Percentiles rank a stretch among this genome's conserved stretches.
Conservation (phyloP, 1,284 basidiomycete species). For the Boletus smithii region DNA sequence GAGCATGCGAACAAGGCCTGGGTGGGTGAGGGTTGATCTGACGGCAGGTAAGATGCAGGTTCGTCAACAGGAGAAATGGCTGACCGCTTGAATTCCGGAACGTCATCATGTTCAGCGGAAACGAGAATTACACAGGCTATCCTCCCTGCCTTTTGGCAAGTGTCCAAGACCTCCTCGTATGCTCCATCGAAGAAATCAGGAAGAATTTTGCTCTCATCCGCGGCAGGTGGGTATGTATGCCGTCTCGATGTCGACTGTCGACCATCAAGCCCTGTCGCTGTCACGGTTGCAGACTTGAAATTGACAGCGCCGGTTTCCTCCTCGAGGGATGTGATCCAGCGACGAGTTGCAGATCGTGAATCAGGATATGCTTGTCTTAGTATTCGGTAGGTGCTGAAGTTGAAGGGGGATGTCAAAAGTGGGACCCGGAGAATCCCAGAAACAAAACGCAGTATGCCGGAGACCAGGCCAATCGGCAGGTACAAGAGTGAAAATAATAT, state of each 20-base stretch:
- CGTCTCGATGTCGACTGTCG: conserved; percentile 25
- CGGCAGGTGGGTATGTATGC: conserved; percentile 27
- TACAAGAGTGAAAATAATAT: conserved; percentile 37
- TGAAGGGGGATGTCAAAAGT: conserved; percentile 44
- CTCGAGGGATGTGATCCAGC: conserved; percentile 74
- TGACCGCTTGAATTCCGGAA: conserved; percentile 80
- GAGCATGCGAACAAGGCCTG: conserved; percentile 54
- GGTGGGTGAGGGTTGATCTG: conserved; percentile 76
- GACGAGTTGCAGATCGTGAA: conserved; percentile 54
- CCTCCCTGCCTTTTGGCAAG: conserved; percentile 68
- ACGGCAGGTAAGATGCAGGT: conserved; percentile 3
- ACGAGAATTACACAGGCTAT: conserved; percentile 84
- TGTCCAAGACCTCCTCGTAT: conserved; percentile 79
- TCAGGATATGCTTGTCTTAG: conserved; percentile 35
- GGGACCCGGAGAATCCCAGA: conserved; percentile 53
- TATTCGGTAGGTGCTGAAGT: conserved; percentile 40
- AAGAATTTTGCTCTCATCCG: conserved; percentile 48
- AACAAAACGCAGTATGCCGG: conserved; percentile 51
- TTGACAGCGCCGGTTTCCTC: conserved; percentile 75
- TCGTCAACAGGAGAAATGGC: conserved; percentile 13
- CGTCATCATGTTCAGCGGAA: conserved; percentile 88
- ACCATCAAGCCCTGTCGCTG: conserved; percentile 39
- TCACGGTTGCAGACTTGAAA: conserved; percentile 37
- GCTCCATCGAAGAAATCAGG: conserved; percentile 79
- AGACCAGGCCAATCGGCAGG: conserved; percentile 48